Conservation (phyloP, 2,329 filamentous ascomycete species). For the Aspergillus clavatus region DNA sequence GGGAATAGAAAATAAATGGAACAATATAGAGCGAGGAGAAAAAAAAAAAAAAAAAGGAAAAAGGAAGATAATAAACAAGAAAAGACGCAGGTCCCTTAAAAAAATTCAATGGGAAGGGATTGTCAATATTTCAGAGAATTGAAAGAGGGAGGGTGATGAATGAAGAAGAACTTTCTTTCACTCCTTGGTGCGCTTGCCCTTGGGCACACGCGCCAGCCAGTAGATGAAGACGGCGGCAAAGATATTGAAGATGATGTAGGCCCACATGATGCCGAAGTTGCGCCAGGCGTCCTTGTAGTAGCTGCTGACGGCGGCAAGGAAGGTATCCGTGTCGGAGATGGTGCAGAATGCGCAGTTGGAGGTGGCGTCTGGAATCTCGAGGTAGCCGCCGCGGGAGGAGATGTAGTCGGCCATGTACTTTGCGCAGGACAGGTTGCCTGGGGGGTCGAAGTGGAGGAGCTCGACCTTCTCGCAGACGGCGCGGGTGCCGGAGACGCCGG, state of each 20-base stretch:
- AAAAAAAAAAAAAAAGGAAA: no score
- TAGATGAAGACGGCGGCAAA: constrained; percentile 56
- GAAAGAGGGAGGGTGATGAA: no score
- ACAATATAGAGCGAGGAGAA: no score
- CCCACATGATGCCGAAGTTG: constrained; percentile 67
- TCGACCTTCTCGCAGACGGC: constrained; percentile 32
- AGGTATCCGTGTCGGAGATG: constrained; percentile 44
- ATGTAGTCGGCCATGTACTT: constrained; percentile 46
- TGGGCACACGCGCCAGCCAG: constrained; percentile 56
- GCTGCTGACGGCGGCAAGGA: constrained; percentile 40
- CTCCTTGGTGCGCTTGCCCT: constrained; percentile 27
- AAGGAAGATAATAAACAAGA: no score
- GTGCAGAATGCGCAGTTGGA: constrained; percentile 48
- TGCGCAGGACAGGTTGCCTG: constrained; percentile 57
- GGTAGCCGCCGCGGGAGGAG: constrained; percentile 32
- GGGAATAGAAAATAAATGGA: no score
- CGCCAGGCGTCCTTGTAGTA: constrained; percentile 54
- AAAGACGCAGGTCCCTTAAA: no score
- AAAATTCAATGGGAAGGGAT: no score
- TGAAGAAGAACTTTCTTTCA: background rate
- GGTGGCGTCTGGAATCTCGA: constrained; percentile 44
- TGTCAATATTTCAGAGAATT: no score
- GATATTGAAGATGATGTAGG: constrained; percentile 61
- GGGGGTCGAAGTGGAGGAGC: constrained; percentile 40
- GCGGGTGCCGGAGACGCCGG: constrained; percentile 30